Base-by-base conservation (phyloP, 306 rosid genomes). In the Corylus avellana region DNA sequence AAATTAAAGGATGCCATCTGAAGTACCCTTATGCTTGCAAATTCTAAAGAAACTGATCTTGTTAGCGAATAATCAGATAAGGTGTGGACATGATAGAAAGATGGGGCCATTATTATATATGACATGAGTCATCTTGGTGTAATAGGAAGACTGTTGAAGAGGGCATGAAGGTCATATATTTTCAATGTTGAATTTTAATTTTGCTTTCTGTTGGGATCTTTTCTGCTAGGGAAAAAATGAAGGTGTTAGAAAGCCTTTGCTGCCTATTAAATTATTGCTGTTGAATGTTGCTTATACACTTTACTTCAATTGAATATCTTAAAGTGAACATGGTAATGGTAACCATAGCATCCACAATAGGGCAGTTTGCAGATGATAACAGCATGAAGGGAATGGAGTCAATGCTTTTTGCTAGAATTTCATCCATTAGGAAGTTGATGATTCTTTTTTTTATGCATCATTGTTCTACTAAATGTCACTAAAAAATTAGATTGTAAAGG, bases 401-500 rank as follows among this genome's bases (percentile, higher is more conserved):
- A 25, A 8, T 37, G 1, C 47, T 46, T 5, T 69, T 47, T 73
- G 27, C 73, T 74, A 42, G 56, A 75, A 17, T 68, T 74, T 49
- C 46, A 67, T n/a, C 75, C 61, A 46, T 83, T 50, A 22, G 42
- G 73, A 55, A 13, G 47, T 57, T 69, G 29, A 75, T 55, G 3
- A 39, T 37, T 73, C 46, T 18, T 3, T 32, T 17, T 68, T 51
- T 48, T 35, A 50, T 16, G 42, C 9, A 20, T 12, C 22, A 1
- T 20, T 44, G 18, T 64, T 25, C 50, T 11, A 17, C 13, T 67
- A 37, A 75, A 22, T 16, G 5, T 12, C 3, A 8, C 9, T 72
- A 22, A 63, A 61, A 57, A 59, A 32, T 18, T 59, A 78, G 55
- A 29, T 47, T 77, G 72, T 27, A 18, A 86, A 49, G 12, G 61